Percentiles rank a stretch among this genome's conserved stretches.
Conservation (phyloP, 225 moss, liverwort and hornwort species). For the Marchantia polymorpha region DNA sequence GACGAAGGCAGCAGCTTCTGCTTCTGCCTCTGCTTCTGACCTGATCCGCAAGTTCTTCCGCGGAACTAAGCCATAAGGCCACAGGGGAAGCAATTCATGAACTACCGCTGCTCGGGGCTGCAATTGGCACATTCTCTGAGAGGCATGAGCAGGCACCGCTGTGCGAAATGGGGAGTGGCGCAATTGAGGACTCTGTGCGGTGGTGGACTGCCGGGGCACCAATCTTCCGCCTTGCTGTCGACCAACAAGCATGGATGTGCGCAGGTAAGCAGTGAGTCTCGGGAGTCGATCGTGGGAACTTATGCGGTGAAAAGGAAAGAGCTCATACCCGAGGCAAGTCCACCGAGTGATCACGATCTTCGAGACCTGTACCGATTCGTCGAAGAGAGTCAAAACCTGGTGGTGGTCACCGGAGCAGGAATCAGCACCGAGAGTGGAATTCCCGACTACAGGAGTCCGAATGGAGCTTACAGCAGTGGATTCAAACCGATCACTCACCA, state of each 20-base stretch:
- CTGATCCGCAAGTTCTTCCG: too few relatives aligned
- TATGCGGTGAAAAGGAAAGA: conserved; percentile 25
- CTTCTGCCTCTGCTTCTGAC: too few relatives aligned
- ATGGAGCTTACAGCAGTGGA: conserved; percentile 94
- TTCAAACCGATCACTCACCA: conserved; percentile 97
- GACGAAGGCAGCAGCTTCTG: too few relatives aligned
- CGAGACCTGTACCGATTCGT: conserved; percentile 21
- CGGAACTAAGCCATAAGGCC: too few relatives aligned
- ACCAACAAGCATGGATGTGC: conserved; percentile 13
- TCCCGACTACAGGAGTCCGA: conserved; percentile 95
- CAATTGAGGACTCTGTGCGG: neutral
- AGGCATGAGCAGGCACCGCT: neutral
- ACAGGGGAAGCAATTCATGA: neutral
- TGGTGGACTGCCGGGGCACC: neutral
- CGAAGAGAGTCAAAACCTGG: conserved; percentile 48
- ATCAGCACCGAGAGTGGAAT: conserved; percentile 95
- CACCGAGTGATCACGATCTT: conserved; percentile 36
- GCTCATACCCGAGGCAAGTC: conserved; percentile 29
- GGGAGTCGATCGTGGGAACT: conserved; percentile 20
- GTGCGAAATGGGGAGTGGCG: neutral
- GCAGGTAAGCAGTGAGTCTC: conserved; percentile 26
- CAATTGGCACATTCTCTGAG: neutral
- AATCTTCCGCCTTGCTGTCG: conserved; percentile 2
- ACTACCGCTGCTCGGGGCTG: neutral
- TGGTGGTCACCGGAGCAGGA: conserved; percentile 89